Base-by-base conservation (phyloP, 306 rosid species). In the Vigna hirtella region DNA sequence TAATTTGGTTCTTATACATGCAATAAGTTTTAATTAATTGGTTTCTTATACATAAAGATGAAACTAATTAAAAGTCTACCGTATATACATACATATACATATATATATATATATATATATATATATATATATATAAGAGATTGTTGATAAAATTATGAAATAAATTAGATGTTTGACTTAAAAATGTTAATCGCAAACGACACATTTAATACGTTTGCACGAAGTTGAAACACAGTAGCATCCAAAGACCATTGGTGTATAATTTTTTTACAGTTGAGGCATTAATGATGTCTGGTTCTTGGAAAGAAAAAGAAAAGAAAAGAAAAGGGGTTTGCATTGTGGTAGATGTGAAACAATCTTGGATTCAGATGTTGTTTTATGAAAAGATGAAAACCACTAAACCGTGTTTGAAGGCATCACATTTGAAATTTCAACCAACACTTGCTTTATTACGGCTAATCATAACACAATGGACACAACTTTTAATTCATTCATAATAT, bases 281-380 rank as follows among this genome's bases (percentile, higher is more conserved):
- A 73, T 65, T 30, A 55, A 59, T 63, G 52, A 73, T 65, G 32
- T 20, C 26, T 6, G 32, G 65, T 73, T 55, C 79, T 80, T 53
- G 64, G 52, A 18, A 65, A 73, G 67, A 55, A 72, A 3, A 73
- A n/a, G 38, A 34, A 34, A 34, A 34, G 38, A 34, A 4, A 34
- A 34, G 38, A 34, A 34, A 34, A 34, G 38, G 0, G 7, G 7
- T 34, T 34, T 34, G 38, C 8, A 34, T 34, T 34, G 78, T 34
- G 79, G 80, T 73, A 78, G 84, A 76, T 77, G 58, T 59, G 24
- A 72, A 70, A 74, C 84, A 82, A 79, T 78, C 82, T 79, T 85
- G 84, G 49, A 45, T 74, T 26, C 20, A n/a, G 4, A 77, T 53
- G 57, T 10, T 76, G 18, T 76, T 48, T 49, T 26, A 26, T 17